Conservation (phyloP, 139 green algal species). For the Desmodesmus armatus region DNA sequence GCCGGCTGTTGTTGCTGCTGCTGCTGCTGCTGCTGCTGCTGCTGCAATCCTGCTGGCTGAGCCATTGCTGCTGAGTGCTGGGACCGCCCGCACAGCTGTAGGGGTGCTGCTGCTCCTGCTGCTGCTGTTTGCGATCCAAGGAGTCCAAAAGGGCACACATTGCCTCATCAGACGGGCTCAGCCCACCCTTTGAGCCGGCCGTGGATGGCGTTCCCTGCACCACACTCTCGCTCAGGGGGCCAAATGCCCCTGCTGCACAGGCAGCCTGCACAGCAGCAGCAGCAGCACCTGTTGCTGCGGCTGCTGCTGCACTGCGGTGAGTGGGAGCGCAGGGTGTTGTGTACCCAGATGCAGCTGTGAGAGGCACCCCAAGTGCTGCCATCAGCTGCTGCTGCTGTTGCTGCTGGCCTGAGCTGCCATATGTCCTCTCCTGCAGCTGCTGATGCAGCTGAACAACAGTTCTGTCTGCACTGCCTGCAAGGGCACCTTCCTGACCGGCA, state of each 20-base stretch:
- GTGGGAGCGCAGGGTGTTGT: neutral
- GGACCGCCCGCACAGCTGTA: neutral
- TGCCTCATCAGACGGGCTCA: conserved; percentile 28
- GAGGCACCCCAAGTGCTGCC: neutral
- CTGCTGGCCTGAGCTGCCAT: too few species aligned
- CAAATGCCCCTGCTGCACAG: neutral
- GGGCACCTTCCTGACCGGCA: conserved; percentile 82
- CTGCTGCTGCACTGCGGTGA: neutral
- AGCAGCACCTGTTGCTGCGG: neutral
- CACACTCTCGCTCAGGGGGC: neutral
- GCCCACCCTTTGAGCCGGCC: neutral
- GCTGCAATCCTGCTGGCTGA: neutral
- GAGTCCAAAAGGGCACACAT: conserved; percentile 36
- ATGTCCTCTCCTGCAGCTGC: neutral
- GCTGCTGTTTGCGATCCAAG: conserved; percentile 12
- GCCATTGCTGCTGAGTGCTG: neutral
- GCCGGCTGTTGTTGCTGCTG: too few species aligned
- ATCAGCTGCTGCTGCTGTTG: conserved; percentile 64
- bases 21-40: conserved; percentile 21
- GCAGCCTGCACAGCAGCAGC: neutral
- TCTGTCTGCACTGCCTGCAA: conserved; percentile 11
- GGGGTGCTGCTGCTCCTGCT: neutral
- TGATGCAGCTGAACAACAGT: neutral
- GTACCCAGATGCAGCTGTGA: neutral
- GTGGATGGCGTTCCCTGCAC: neutral